phyloP scores from a whole-genome alignment of 805 yeast species.

The Starmerella floricola region DNA sequence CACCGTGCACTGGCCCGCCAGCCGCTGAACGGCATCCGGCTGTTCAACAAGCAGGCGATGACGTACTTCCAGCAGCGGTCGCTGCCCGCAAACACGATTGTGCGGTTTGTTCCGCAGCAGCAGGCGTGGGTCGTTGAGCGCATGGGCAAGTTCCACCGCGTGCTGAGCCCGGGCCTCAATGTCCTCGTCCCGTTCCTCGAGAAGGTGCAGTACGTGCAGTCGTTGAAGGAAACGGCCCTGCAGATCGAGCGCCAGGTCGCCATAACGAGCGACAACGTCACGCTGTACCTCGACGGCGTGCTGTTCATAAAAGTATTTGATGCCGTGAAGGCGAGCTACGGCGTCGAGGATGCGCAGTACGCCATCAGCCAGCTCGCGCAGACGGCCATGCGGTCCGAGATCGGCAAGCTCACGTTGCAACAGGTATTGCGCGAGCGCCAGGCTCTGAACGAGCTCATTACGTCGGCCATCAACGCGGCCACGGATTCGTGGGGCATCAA shows the following conservation, averaged over 20 bases:
- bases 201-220: constrained; percentile 67
- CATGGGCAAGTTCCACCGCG: constrained; percentile 70
- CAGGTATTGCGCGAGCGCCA: constrained; percentile 69
- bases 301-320: constrained; percentile 65
- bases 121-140: constrained; percentile 85
- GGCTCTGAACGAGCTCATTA: constrained; percentile 56
- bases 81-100: constrained; percentile 61
- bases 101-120: constrained; percentile 78
- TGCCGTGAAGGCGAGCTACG: constrained; percentile 76
- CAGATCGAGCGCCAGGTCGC: constrained; percentile 78
- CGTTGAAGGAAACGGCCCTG: constrained; percentile 70
- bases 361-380: constrained; percentile 79
- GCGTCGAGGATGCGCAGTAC: constrained; percentile 78
- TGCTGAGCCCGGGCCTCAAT: constrained; percentile 67
- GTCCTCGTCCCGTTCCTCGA: constrained; percentile 61
- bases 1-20: neutral
- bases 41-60: constrained; percentile 23
- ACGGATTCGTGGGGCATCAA: constrained; percentile 76
- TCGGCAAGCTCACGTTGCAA: constrained; percentile 71
- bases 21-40: neutral
- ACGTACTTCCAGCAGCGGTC: constrained; percentile 50
- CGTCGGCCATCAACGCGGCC: constrained; percentile 70
- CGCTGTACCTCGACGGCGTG: constrained; percentile 74
- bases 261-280: constrained; percentile 75
- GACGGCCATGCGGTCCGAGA: constrained; percentile 82